Conservation (phyloP, 139 green algal genomes). For the Yamagishiella unicocca region DNA sequence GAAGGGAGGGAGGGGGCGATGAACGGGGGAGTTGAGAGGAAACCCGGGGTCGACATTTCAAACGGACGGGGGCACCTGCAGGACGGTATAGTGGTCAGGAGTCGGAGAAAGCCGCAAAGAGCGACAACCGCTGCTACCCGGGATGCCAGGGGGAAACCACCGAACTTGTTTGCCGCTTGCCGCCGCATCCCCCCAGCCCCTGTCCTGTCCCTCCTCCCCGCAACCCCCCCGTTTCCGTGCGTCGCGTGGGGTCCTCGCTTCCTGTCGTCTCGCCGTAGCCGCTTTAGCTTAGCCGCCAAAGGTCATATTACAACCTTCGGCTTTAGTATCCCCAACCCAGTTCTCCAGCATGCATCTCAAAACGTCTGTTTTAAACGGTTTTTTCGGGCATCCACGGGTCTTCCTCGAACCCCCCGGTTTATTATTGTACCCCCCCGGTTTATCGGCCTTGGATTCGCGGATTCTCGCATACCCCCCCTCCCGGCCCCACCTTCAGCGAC, state of each 20-base stretch:
- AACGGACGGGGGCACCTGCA: too few species aligned
- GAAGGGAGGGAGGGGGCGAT: not conserved
- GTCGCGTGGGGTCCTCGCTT: too few species aligned
- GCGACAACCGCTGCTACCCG: not conserved
- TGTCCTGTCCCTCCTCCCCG: not conserved
- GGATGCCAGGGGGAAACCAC: too few species aligned
- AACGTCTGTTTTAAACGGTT: too few species aligned
- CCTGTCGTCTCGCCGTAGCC: too few species aligned
- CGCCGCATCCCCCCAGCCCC: not conserved
- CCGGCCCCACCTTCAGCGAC: slow-evolving; percentile 10
- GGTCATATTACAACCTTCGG: not conserved
- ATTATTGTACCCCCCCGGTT: too few species aligned
- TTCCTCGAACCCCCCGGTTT: too few species aligned
- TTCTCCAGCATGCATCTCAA: too few species aligned
- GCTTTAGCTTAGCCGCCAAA: too few species aligned
- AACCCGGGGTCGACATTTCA: too few species aligned
- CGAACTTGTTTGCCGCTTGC: not conserved
- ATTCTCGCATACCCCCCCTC: not conserved
- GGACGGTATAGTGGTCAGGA: not conserved
- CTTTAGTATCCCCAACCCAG: not conserved
- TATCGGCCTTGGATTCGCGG: too few species aligned
- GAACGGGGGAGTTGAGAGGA: not conserved
- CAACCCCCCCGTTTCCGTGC: not conserved
- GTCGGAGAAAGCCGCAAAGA: not conserved
- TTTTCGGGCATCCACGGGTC: too few species aligned